Conservation (phyloP, 2,329 filamentous ascomycete genomes). For the Pseudodiploospora longispora region DNA sequence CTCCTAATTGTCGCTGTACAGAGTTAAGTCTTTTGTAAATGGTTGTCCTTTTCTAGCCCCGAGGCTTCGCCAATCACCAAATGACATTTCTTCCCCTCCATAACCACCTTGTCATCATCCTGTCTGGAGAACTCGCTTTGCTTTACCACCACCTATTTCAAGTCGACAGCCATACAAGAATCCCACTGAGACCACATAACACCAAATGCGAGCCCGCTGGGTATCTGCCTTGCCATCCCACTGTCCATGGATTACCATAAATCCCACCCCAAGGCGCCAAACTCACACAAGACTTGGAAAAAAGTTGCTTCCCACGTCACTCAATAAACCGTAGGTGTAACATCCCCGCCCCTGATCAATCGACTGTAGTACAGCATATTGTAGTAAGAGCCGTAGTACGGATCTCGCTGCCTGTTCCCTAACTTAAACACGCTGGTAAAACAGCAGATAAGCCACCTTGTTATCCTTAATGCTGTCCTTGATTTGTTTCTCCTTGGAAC, state of each 20-base stretch:
- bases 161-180: slow-evolving; percentile 11
- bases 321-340: neutral
- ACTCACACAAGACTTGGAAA: neutral
- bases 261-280: neutral
- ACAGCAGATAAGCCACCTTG: slow-evolving; percentile 93
- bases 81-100: too few relatives aligned
- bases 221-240: slow-evolving; percentile 12
- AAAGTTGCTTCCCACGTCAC: neutral
- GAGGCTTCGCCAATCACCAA: too few relatives aligned
- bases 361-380: too few relatives aligned
- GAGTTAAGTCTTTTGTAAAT: too few relatives aligned
- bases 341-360: neutral
- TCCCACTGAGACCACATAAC: slow-evolving; percentile 21
- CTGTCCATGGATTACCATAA: slow-evolving; percentile 12
- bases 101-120: too few relatives aligned
- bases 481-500: slow-evolving; percentile 48
- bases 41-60: too few relatives aligned
- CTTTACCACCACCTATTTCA: slow-evolving; percentile 5
- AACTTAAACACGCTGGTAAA: slow-evolving; percentile 73
- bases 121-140: slow-evolving; percentile 1
- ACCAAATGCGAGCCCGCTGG: slow-evolving; percentile 16
- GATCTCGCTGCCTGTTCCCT: too few relatives aligned
- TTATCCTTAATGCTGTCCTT: slow-evolving; percentile 73
- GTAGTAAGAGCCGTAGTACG: too few relatives aligned
- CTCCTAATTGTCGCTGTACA: too few relatives aligned